Evolutionary conservation across 2,329 filamentous ascomycete genomes (phyloP), one percentile per base, ranked within the genome.

Genomic region (Penicillium freii): DNA sequence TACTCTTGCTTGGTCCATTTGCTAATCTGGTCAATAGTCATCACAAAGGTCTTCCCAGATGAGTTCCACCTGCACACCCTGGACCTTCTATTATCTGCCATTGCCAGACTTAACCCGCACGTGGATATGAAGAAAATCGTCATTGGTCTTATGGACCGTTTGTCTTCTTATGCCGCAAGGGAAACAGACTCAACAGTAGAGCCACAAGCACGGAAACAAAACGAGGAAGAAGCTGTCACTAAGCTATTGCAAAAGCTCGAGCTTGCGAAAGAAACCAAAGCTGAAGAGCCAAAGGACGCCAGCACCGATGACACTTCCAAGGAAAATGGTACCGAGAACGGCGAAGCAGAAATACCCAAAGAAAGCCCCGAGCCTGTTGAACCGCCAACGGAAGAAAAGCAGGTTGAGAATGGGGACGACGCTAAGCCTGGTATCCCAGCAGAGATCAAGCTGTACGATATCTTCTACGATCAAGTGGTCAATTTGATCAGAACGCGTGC

Each of bases 101-200:
- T 96, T 34, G 91, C 93, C 15, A 84, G 93, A 57, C 81, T 99
- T 38, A 97, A 99, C 69, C 94, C 93, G 0, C 91, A 97, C 70
- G 94, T 99, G 69, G 96, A 99, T 66, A 87, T 99, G 77, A 99
- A 99, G 78, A 90, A 90, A 46, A 99, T 99, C 57, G 93, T 99
- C 10, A 97, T 97, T 71, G 94, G 93, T 27, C 81, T 99, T 59
- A 99, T 99, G 95, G 93, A 99, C 71, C 87, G 94, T 39, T 78
- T 99, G 31, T 97, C 94, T 7, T 88, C 92, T 54, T 99, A 96
- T 74, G 93, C 94, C n/a, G 89, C 94, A 67, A 84, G 92, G 56
- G 93, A 97, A 75, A 84, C 90, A 4, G 87, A 90, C 55, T 82
- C 84, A 21, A 81, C 83, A 4, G 85, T 88, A 39, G 87, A 93